Evolutionary conservation across 768 basidiomycete species (phyloP), one percentile per base, ranked within the genome.

Genomic region (Tylopilus rubrobrunneus): DNA sequence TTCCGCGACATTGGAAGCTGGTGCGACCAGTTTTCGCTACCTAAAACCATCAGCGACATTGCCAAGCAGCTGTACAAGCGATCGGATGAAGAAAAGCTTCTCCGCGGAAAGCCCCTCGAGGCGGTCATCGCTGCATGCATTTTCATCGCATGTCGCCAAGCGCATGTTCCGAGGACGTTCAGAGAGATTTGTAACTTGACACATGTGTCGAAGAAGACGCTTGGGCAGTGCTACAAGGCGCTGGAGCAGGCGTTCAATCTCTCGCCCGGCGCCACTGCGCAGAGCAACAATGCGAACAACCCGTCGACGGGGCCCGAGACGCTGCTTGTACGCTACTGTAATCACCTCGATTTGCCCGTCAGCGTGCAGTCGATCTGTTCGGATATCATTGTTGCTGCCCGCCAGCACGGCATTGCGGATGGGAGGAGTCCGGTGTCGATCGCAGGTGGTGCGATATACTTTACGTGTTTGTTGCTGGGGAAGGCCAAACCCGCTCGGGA

Each of bases 41-140:
- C 93, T 0, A 92, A 92, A 71, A 89, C 86, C 31, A 95, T 98
- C 68, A 86, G 86, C 80, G 92, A 97, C 66, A 93, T 93, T 57
- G 94, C 94, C 46, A 97, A 98, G 71, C 94, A 97, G 74, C 78
- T 98, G 9, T 98, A 95, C 78, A 97, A 96, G 73, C 89, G 95
- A 43, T 91, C 92, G 19, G 93, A 97, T 71, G 96, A 98, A 71
- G 94, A 96, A 70, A 92, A 93, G 67, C 79, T 95, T 23, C 78
- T 96, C 4, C 87, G 89, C 45, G 92, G 92, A 33, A 98, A 98
- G 70, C 88, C 89, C 2, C 80, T 92, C 59, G 89, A 94, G 54
- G 94, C 94, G 6, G 86, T 97, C 66, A 92, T 97, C 57, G 96
- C 96, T 28, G 95, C 96, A 1, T 98, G 96, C 73, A 95, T 98